Percentiles rank a stretch among this genome's conserved stretches.
Evolutionary conservation across 257 asterid genomes (phyloP).

Genomic region (Nicotiana paniculata): DNA sequence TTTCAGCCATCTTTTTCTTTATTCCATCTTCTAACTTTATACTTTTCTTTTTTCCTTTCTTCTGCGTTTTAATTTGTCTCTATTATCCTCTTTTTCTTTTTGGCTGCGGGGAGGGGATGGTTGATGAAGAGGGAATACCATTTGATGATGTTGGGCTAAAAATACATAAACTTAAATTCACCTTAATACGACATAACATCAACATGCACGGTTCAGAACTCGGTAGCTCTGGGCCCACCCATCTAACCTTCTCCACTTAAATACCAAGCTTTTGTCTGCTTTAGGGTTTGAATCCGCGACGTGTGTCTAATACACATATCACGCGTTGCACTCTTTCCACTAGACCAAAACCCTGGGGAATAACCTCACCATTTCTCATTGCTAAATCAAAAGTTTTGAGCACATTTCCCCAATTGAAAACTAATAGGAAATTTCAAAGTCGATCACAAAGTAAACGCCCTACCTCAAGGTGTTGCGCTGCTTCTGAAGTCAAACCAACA

Average conservation of each 20-base stretch:
- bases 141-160: neutral
- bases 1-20: too few relatives aligned
- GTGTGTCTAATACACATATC: neutral
- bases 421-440: neutral
- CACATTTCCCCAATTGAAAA: neutral
- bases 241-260: neutral
- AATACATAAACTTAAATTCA: neutral
- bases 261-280: too few relatives aligned
- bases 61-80: too few relatives aligned
- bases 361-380: constrained; percentile 1
- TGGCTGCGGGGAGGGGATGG: too few relatives aligned
- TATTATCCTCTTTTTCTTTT: too few relatives aligned
- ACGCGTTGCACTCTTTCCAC: neutral
- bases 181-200: neutral
- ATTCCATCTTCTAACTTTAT: too few relatives aligned
- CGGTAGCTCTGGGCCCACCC: neutral
- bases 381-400: neutral
- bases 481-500: constrained; percentile 86
- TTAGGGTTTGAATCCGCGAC: too few relatives aligned
- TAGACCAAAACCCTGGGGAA: neutral
- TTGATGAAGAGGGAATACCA: too few relatives aligned
- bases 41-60: too few relatives aligned
- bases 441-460: neutral
- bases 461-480: constrained; percentile 93
- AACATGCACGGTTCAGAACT: neutral